Conservation (phyloP, 768 basidiomycete genomes). For the Stropharia rugosoannulata region DNA sequence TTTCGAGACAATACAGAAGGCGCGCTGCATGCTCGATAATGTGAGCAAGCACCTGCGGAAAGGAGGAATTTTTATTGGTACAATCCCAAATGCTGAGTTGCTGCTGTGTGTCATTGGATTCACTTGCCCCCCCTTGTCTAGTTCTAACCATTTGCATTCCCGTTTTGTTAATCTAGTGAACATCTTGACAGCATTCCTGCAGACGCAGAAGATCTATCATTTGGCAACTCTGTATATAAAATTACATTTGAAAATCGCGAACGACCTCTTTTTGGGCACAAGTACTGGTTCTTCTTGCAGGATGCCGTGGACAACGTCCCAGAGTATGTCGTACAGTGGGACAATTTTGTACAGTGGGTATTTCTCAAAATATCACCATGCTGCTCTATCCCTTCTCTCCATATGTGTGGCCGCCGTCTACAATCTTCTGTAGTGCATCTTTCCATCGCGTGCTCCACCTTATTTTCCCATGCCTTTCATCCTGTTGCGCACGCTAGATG, state of each 20-base stretch:
- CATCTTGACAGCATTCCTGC: constrained; percentile 70
- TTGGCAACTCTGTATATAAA: constrained; percentile 89
- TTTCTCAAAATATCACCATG: background rate
- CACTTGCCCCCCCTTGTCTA: background rate
- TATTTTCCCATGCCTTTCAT: no score
- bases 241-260: constrained; percentile 81
- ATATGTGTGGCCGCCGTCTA: background rate
- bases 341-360: constrained; percentile 86
- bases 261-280: constrained; percentile 78
- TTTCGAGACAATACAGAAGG: constrained; percentile 88
- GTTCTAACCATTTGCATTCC: constrained; percentile 7
- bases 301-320: constrained; percentile 98
- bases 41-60: constrained; percentile 74
- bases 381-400: background rate
- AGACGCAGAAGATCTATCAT: constrained; percentile 68
- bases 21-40: constrained; percentile 90
- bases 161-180: constrained; percentile 41
- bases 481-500: no score
- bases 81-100: constrained; percentile 86
- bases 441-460: no score
- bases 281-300: constrained; percentile 89
- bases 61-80: constrained; percentile 96
- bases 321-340: constrained; percentile 97
- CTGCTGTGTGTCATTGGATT: constrained; percentile 61
- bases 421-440: background rate